Percentiles rank a stretch among this genome's conserved stretches.
phyloP scores from a whole-genome alignment of 495 filamentous ascomycete genomes.

The Xylaria curta region DNA sequence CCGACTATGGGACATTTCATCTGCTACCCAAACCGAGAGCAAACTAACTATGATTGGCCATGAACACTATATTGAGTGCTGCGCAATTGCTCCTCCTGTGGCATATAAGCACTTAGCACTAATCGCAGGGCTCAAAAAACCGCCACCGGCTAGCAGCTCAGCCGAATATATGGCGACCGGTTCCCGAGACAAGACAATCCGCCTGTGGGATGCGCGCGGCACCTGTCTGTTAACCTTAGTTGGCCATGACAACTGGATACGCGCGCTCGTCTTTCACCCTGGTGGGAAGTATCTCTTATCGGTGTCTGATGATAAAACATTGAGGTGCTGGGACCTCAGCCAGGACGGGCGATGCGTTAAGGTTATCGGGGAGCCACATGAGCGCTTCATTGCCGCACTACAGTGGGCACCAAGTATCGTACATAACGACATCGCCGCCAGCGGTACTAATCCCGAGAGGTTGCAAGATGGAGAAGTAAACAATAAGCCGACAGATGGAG shows the following conservation, averaged over 20 bases:
- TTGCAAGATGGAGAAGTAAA: constrained; percentile 50
- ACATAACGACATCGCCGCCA: constrained; percentile 33
- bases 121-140: constrained; percentile 75
- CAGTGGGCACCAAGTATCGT: constrained; percentile 74
- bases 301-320: constrained; percentile 76
- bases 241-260: constrained; percentile 86
- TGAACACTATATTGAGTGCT: constrained; percentile 80
- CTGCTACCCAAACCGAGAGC: constrained; percentile 52
- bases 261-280: constrained; percentile 76
- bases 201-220: constrained; percentile 76
- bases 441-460: not conserved
- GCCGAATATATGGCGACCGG: constrained; percentile 82
- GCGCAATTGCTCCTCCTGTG: constrained; percentile 73
- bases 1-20: constrained; percentile 71
- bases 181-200: constrained; percentile 77
- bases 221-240: constrained; percentile 74
- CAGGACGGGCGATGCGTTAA: constrained; percentile 82
- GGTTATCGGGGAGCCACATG: constrained; percentile 71
- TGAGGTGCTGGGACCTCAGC: constrained; percentile 81
- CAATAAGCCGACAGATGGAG: constrained; percentile 7
- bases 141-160: constrained; percentile 65
- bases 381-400: constrained; percentile 75
- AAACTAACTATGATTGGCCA: constrained; percentile 77
- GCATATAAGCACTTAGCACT: constrained; percentile 69
- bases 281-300: constrained; percentile 80